phyloP scores from a whole-genome alignment of 2,329 filamentous ascomycete genomes.

The Pseudomassariella vexata region DNA sequence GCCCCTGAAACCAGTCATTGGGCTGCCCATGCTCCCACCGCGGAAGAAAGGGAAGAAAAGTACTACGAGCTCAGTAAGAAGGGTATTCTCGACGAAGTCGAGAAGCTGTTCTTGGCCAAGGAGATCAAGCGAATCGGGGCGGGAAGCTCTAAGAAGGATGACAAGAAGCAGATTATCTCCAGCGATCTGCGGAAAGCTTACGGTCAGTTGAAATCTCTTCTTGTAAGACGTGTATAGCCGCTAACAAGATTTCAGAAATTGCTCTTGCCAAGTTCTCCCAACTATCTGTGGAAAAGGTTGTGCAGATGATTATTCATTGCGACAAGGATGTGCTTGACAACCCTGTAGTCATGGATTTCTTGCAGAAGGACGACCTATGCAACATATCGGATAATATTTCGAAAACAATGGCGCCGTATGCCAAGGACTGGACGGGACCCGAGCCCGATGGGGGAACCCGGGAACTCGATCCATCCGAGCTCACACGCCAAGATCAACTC shows the following conservation, averaged over 20 bases:
- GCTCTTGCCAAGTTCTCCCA: constrained; percentile 91
- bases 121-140: constrained; percentile 85
- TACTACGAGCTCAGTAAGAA: constrained; percentile 89
- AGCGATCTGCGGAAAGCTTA: constrained; percentile 84
- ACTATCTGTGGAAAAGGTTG: constrained; percentile 74
- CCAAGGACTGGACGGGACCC: constrained; percentile 91
- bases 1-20: constrained; percentile 86
- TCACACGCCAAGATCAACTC: constrained; percentile 92
- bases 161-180: constrained; percentile 97
- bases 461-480: constrained; percentile 80
- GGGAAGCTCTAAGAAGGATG: constrained; percentile 69
- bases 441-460: constrained; percentile 71
- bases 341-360: constrained; percentile 89
- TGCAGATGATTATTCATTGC: constrained; percentile 92
- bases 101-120: constrained; percentile 95
- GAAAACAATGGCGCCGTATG: constrained; percentile 91
- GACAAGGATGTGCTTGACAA: constrained; percentile 86
- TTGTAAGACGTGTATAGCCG: background rate
- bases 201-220: constrained; percentile 41
- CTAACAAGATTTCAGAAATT: constrained; percentile 57
- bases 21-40: constrained; percentile 81
- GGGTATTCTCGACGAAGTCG: constrained; percentile 94
- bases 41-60: constrained; percentile 87
- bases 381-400: constrained; percentile 84
- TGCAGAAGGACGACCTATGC: constrained; percentile 88